phyloP scores from a whole-genome alignment of 1,284 basidiomycete species.

The Pseudomicrostroma phylloplanum region DNA sequence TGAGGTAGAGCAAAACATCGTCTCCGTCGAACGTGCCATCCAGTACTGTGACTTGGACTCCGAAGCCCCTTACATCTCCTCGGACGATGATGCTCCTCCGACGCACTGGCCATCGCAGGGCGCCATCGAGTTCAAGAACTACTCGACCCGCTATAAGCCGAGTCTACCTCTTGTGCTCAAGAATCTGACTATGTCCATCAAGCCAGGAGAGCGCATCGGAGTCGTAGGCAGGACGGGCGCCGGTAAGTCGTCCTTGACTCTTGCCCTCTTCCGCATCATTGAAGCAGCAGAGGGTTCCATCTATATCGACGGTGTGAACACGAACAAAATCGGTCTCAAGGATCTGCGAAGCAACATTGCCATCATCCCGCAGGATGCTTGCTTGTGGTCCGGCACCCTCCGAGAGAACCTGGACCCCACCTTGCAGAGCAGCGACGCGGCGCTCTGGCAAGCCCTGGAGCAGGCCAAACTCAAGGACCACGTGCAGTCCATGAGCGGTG shows the following conservation, averaged over 20 bases:
- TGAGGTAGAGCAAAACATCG: conserved; percentile 86
- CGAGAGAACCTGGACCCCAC: conserved; percentile 78
- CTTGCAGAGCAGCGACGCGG: conserved; percentile 61
- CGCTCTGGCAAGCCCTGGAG: conserved; percentile 74
- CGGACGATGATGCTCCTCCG: conserved; percentile 30
- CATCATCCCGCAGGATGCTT: conserved; percentile 72
- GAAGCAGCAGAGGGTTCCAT: conserved; percentile 76
- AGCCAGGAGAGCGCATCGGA: conserved; percentile 68
- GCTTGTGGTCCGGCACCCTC: conserved; percentile 78
- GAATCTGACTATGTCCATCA: conserved; percentile 61
- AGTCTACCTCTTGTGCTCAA: conserved; percentile 73
- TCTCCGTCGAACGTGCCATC: conserved; percentile 61
- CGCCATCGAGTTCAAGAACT: conserved; percentile 69
- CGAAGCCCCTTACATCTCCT: conserved; percentile 62
- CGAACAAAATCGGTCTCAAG: conserved; percentile 73
- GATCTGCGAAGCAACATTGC: conserved; percentile 62
- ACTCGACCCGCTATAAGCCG: conserved; percentile 74
- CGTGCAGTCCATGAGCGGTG: conserved; percentile 64
- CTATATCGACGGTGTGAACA: conserved; percentile 74
- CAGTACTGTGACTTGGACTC: conserved; percentile 66
- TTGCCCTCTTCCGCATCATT: conserved; percentile 52
- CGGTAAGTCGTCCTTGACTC: conserved; percentile 76
- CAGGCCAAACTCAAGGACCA: conserved; percentile 67
- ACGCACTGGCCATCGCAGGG: conserved; percentile 70
- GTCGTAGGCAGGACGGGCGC: conserved; percentile 73